A percentile compares a stretch with the other conserved stretches of the same genome.
Evolutionary conservation across 1,284 basidiomycete species (phyloP).

Genomic region (Lentinula novae-zelandiae): DNA sequence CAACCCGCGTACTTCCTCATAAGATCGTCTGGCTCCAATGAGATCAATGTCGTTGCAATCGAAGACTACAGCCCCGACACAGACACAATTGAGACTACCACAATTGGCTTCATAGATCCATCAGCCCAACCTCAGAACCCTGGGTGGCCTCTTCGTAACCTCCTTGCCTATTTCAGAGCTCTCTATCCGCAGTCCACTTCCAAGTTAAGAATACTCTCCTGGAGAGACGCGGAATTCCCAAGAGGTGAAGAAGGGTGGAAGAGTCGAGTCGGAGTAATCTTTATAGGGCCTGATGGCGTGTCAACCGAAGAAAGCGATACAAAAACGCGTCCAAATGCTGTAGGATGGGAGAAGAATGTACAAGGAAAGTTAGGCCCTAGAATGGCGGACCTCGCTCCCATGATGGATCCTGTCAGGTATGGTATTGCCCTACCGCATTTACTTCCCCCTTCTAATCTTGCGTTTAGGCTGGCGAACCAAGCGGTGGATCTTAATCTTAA

Average conservation of each 20-base stretch:
- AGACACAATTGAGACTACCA: constrained; percentile 38
- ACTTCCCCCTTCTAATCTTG: not conserved
- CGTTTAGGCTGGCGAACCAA: constrained; percentile 80
- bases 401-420: constrained; percentile 89
- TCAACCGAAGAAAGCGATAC: constrained; percentile 15
- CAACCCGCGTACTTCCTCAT: constrained; percentile 61
- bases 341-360: constrained; percentile 94
- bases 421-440: constrained; percentile 7
- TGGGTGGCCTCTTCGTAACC: constrained; percentile 94
- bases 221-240: constrained; percentile 61
- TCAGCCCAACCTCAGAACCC: constrained; percentile 76
- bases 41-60: constrained; percentile 45
- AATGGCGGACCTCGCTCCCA: constrained; percentile 88
- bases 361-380: constrained; percentile 80
- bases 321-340: constrained; percentile 51
- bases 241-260: constrained; percentile 43
- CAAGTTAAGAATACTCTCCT: constrained; percentile 67
- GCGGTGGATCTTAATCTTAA: constrained; percentile 97
- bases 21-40: constrained; percentile 26
- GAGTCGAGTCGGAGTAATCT: constrained; percentile 57
- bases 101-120: constrained; percentile 83
- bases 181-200: constrained; percentile 47
- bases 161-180: constrained; percentile 76
- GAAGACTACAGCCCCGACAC: constrained; percentile 47
- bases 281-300: constrained; percentile 24